phyloP scores from a whole-genome alignment of 2,329 filamentous ascomycete genomes.

The Geosmithia putterillii region DNA sequence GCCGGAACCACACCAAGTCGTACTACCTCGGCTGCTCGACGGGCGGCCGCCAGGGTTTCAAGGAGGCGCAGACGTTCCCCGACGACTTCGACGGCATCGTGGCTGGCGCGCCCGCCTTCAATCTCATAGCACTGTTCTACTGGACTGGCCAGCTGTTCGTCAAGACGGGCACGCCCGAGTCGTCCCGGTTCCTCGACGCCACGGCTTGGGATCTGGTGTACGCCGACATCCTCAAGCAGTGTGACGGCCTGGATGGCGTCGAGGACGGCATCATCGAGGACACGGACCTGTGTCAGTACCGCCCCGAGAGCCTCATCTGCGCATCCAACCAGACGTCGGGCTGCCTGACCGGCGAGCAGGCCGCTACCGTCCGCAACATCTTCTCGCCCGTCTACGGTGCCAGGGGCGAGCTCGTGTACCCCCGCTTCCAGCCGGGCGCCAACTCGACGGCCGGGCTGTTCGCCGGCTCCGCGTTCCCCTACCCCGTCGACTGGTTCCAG shows the following conservation, averaged over 20 bases:
- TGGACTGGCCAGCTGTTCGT: conserved; percentile 27
- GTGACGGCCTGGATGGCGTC: conserved; percentile 35
- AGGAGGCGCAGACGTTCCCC: conserved; percentile 38
- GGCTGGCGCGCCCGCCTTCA: conserved; percentile 30
- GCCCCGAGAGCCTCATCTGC: conserved; percentile 28
- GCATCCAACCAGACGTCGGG: conserved; percentile 6
- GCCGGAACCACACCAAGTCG: conserved; percentile 19
- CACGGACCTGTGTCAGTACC: conserved; percentile 29
- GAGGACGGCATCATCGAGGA: conserved; percentile 33
- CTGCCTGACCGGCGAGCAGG: conserved; percentile 17
- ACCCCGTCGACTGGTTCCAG: conserved; percentile 19
- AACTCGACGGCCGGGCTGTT: conserved; percentile 20
- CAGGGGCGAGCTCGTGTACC: conserved; percentile 23
- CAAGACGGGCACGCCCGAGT: conserved; percentile 20
- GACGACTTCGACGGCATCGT: conserved; percentile 46
- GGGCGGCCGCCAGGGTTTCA: conserved; percentile 45
- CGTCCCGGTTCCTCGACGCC: conserved; percentile 12
- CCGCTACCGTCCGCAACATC: conserved; percentile 8
- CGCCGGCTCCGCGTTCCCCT: conserved; percentile 11
- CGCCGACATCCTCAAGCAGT: conserved; percentile 23
- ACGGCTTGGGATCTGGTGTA: conserved; percentile 10
- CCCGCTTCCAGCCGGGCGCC: conserved; percentile 34
- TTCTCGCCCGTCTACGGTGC: conserved; percentile 26
- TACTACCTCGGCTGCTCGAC: conserved; percentile 49
- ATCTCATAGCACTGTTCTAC: conserved; percentile 19